phyloP scores from a whole-genome alignment of 140 eudicot species.

The Senecio squalidus region DNA sequence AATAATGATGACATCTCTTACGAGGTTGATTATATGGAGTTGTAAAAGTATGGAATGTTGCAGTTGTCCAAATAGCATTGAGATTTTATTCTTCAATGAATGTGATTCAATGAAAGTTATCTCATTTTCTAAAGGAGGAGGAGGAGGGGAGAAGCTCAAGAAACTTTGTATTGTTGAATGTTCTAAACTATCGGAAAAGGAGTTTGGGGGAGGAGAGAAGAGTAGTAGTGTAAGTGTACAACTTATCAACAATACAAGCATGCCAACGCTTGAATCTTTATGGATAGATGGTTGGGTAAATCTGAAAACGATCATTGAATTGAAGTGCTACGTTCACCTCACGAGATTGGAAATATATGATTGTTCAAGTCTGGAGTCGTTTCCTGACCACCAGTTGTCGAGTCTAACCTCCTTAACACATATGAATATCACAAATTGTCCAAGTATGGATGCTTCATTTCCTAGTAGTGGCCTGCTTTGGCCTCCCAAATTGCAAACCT shows the following conservation, averaged over 20 bases:
- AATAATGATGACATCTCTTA: neutral
- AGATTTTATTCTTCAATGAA: neutral
- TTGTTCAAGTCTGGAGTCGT: neutral
- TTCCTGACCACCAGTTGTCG: neutral
- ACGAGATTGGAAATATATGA: neutral
- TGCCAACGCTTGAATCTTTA: neutral
- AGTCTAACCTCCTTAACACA: neutral
- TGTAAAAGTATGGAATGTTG: neutral
- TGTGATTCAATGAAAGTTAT: neutral
- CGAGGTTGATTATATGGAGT: neutral
- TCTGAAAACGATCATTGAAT: neutral
- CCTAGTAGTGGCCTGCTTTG: neutral
- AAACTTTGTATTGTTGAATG: neutral
- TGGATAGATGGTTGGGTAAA: neutral
- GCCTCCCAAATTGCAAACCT: neutral
- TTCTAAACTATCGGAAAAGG: neutral
- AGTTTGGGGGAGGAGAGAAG: neutral
- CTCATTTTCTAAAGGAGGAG: neutral
- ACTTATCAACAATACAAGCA: neutral
- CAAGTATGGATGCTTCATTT: neutral
- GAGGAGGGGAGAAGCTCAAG: neutral
- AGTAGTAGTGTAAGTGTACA: neutral
- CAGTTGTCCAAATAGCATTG: neutral
- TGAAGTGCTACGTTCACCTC: neutral
- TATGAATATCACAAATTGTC: neutral